These are phyloP conservation scores for Pestalotiopsis sp. DNA, from an alignment of 2,329 filamentous ascomycete species.

Conservation along the genomic window DNA sequence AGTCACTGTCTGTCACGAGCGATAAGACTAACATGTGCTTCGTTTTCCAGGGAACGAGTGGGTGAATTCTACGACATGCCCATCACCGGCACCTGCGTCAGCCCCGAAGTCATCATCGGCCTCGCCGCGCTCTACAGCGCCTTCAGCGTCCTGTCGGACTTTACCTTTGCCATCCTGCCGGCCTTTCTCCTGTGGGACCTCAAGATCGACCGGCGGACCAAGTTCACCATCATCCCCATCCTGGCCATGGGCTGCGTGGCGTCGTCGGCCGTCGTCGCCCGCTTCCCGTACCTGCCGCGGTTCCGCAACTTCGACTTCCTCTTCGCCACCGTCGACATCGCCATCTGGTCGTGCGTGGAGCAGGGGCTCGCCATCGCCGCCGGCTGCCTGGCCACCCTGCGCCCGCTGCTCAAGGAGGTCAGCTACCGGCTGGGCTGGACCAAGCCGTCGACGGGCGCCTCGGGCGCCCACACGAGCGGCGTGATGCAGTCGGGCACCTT, in stretches of 20 bases:
- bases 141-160: constrained; percentile 49
- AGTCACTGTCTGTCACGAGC: background rate
- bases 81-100: constrained; percentile 24
- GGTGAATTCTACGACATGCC: constrained; percentile 6
- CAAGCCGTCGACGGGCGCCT: background rate
- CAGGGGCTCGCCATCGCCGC: constrained; percentile 51
- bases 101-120: constrained; percentile 39
- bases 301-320: constrained; percentile 46
- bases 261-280: constrained; percentile 45
- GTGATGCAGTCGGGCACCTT: background rate
- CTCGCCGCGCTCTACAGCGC: constrained; percentile 48
- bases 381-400: constrained; percentile 48
- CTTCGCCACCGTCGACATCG: constrained; percentile 44
- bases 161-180: constrained; percentile 50
- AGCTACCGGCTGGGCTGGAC: constrained; percentile 8
- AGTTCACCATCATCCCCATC: constrained; percentile 47
- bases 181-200: constrained; percentile 50
- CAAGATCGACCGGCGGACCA: constrained; percentile 50
- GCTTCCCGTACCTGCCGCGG: constrained; percentile 40
- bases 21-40: background rate
- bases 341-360: constrained; percentile 53
- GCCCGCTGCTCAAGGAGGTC: constrained; percentile 37
- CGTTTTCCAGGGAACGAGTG: background rate
- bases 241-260: constrained; percentile 53
- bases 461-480: background rate